Percentiles rank a stretch among this genome's conserved stretches.
Evolutionary conservation across 768 basidiomycete species (phyloP).

Genomic region (Suillus variegatus): DNA sequence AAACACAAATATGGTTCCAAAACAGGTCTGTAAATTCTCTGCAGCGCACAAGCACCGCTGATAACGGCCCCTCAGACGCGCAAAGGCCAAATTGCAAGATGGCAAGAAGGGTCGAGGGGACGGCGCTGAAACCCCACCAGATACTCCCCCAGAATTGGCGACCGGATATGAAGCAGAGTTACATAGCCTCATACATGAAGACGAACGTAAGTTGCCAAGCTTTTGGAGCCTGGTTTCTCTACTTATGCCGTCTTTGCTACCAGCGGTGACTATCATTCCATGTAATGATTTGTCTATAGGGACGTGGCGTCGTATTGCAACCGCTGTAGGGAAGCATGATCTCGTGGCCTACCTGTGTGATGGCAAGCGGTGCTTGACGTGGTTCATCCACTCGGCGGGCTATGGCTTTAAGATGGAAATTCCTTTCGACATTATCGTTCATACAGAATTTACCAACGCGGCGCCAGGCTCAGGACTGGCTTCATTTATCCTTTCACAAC

Average conservation of each 20-base stretch:
- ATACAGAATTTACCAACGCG: conserved; percentile 56
- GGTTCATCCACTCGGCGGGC: conserved; percentile 77
- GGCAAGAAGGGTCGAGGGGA: conserved; percentile 47
- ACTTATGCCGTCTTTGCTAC: not conserved
- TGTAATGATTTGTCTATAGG: conserved; percentile 77
- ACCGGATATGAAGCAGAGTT: conserved; percentile 60
- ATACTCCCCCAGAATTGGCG: conserved; percentile 52
- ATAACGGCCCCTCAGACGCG: conserved; percentile 52
- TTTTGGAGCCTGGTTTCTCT: not conserved
- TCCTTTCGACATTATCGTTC: conserved; percentile 62
- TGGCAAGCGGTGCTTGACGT: conserved; percentile 61
- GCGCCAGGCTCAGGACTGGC: conserved; percentile 59
- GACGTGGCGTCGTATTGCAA: conserved; percentile 74
- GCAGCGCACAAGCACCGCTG: not conserved
- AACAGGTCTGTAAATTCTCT: conserved; percentile 50
- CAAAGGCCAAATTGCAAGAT: conserved; percentile 76
- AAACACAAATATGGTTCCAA: conserved; percentile 91
- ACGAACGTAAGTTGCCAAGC: conserved; percentile 57
- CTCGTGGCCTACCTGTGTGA: conserved; percentile 79
- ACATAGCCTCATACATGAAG: conserved; percentile 69
- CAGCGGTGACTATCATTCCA: conserved; percentile 75
- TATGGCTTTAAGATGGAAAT: conserved; percentile 86
- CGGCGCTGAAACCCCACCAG: conserved; percentile 41
- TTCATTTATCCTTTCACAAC: conserved; percentile 62
- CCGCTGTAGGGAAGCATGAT: conserved; percentile 55